Evolutionary conservation across 2,329 filamentous ascomycete genomes (phyloP).

Genomic region (Samsoniella hepiali): DNA sequence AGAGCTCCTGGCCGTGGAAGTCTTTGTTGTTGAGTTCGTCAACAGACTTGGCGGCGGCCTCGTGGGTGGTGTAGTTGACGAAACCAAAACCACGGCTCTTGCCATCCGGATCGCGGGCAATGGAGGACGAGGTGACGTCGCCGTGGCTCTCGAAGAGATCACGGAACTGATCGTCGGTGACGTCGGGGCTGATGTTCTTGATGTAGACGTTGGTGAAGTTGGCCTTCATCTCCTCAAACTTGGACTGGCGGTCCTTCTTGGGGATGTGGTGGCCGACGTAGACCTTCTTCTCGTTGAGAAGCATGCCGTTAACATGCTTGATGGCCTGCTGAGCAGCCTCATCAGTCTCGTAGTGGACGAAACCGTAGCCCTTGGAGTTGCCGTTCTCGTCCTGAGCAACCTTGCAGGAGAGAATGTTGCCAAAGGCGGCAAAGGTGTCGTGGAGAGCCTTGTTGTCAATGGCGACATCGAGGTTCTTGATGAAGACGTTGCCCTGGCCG

Average conservation of each 20-base stretch:
- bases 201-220: constrained; percentile 99
- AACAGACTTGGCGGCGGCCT: constrained; percentile 79
- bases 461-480: constrained; percentile 98
- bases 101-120: constrained; percentile 83
- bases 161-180: constrained; percentile 91
- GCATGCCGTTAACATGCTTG: constrained; percentile 99
- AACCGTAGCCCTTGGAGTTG: constrained; percentile 97
- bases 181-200: constrained; percentile 90
- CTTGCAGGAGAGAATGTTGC: constrained; percentile 99
- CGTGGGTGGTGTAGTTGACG: constrained; percentile 92
- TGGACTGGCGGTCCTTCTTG: constrained; percentile 99
- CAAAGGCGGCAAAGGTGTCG: constrained; percentile 97
- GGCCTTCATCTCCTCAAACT: constrained; percentile 99
- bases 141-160: constrained; percentile 88
- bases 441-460: constrained; percentile 99
- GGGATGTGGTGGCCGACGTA: constrained; percentile 99
- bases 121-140: constrained; percentile 90
- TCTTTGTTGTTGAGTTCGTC: constrained; percentile 90
- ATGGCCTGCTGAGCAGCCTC: constrained; percentile 96
- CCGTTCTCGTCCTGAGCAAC: constrained; percentile 96
- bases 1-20: constrained; percentile 91
- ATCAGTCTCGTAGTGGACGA: constrained; percentile 99
- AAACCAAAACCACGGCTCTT: constrained; percentile 96
- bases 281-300: constrained; percentile 99
- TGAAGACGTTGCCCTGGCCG: constrained; percentile 98